Conservation (phyloP, 768 basidiomycete species). For the Solioccasus polychromus region DNA sequence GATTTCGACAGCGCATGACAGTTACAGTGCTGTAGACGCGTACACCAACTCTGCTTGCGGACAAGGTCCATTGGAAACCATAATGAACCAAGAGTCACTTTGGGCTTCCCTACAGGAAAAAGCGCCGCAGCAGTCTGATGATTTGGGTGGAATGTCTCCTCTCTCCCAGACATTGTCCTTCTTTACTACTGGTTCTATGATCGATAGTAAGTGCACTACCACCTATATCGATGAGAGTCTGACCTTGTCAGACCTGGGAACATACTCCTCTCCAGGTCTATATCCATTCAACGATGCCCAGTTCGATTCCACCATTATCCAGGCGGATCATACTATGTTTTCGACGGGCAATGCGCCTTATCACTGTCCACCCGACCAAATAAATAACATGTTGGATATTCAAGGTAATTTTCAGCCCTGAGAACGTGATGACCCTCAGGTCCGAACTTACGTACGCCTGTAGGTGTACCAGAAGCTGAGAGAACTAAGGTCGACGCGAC, state of each 20-base stretch:
- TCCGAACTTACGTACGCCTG: no score
- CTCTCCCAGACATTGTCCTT: neutral
- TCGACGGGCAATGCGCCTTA: neutral
- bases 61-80: no score
- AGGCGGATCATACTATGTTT: neutral
- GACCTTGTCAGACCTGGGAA: no score
- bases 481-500: no score
- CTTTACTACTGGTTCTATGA: neutral
- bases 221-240: neutral
- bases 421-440: no score
- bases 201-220: no score
- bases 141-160: neutral
- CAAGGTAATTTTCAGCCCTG: slow-evolving; percentile 1
- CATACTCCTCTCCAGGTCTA: neutral
- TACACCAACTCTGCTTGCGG: no score
- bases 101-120: neutral
- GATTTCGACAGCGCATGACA: neutral
- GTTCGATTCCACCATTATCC: neutral
- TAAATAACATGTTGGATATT: neutral
- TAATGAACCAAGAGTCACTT: neutral
- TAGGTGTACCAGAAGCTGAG: no score
- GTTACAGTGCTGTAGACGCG: neutral
- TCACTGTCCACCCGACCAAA: neutral
- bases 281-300: no score
- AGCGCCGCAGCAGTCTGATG: neutral